A percentile compares a stretch with the other conserved stretches of the same genome.
phyloP scores from a whole-genome alignment of 2,329 filamentous ascomycete species.

The Volutella citrinella region DNA sequence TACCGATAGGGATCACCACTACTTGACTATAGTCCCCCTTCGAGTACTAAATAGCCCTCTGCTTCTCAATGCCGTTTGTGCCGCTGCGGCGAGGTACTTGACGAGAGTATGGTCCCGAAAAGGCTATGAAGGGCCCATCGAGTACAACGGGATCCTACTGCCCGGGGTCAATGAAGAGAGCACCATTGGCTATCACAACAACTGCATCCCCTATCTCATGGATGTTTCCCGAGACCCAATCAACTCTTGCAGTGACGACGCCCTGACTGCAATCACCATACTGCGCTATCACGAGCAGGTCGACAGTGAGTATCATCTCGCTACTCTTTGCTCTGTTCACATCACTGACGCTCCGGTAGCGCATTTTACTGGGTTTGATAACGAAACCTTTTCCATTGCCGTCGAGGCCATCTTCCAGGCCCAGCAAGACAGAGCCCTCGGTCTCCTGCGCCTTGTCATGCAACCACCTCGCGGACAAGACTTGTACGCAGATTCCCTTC shows the following conservation, averaged over 20 bases:
- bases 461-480: conserved; percentile 10
- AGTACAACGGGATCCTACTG: conserved; percentile 10
- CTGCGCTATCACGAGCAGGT: conserved; percentile 16
- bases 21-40: conserved; percentile 10
- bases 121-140: conserved; percentile 1
- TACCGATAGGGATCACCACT: conserved; percentile 15
- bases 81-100: conserved; percentile 10
- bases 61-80: conserved; percentile 14
- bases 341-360: conserved; percentile 1
- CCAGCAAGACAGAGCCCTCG: conserved; percentile 5
- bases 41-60: conserved; percentile 14
- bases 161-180: conserved; percentile 11
- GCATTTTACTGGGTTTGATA: conserved; percentile 12
- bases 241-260: conserved; percentile 15
- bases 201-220: conserved; percentile 16
- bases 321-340: too few species aligned
- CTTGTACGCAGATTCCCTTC: conserved; percentile 9
- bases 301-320: conserved; percentile 4
- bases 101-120: conserved; percentile 10
- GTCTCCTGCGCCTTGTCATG: conserved; percentile 6
- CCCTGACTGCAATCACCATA: conserved; percentile 12
- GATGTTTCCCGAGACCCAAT: conserved; percentile 10
- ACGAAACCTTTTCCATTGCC: conserved; percentile 12
- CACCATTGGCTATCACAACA: conserved; percentile 15
- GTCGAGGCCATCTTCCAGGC: conserved; percentile 13